Base-by-base conservation (phyloP, 768 basidiomycete species). In the Russula vinacea region DNA sequence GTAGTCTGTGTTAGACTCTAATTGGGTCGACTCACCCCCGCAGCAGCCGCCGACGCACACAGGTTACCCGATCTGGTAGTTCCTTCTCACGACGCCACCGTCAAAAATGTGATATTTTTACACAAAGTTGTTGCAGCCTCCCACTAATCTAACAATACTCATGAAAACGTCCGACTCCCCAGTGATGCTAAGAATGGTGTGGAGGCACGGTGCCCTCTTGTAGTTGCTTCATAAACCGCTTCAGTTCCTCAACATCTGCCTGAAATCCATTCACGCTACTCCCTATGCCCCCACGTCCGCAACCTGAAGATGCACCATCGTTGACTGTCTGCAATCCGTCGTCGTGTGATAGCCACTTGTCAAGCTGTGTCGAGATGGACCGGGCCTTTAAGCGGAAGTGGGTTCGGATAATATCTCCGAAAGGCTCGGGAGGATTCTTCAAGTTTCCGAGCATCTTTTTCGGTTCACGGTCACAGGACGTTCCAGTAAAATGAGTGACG, bases 361-460 rank as follows among this genome's bases (percentile, higher is more conserved):
- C 88, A 49, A 98, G 78, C 74, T 95, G 94, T 26, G 80, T 73
- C 24, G 76, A 74, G 63, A 98, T 84, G 3, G 82, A 81, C 55
- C 77, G 78, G 1, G 91, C 86, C 71, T 98, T 98, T 62, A 97
- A 76, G 19, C 89, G 82, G 78, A 93, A 98, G 75, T 98, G 95
- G 0, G 93, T 95, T 39, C 83, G 87, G 71, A 98, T 89, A 61
- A 96, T 83, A 63, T 94, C 91, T 35, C 77, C 85, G 71, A 94
- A 97, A 58, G 91, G 90, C 69, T 92, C 89, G 10, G 92, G 90
- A 35, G 90, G 88, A 61, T 82, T 83, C 73, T 86, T 88, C 71
- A 95, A 74, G 72, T 90, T 92, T 51, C 86, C 89, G 24, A 94
- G 79, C 90, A 94, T 94, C 88, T 93, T 63, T 60, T 24, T 19